Evolutionary conservation across 176 grass and related monocot genomes (phyloP), one percentile per base, ranked within the genome.

Genomic region (Cymbopogon citratus): DNA sequence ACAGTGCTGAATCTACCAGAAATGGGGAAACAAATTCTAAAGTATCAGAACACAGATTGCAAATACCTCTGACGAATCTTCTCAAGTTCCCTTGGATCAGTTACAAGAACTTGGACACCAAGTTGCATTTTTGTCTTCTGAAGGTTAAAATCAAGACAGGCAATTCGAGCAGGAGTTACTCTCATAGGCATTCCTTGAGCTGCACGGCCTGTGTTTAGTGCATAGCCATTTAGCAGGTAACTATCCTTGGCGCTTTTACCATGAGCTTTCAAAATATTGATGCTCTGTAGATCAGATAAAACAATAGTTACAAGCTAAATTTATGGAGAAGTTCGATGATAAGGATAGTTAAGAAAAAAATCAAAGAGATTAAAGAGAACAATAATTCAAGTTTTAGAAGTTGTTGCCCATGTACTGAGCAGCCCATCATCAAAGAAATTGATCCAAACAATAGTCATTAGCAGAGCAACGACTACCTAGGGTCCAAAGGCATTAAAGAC

Each of bases 41-140:
- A 71, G 24, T 1, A 59, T 48, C 7, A 59, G 11, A 51, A 63
- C 48, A 59, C 1, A 33, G 12, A 34, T 83, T 67, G 3, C 12
- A 28, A 11, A 26, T 76, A 94, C 94, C 91, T 90, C 79, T 94
- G 85, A 80, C 90, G 90, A 64, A 97, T 97, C 75, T 92, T 97
- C 78, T 94, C 94, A 12, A 94, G 94, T 67, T 97, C 94, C 28
- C 94, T 97, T 76, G 94, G 90, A 79, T 94, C 94, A 73, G 77
- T 89, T 82, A 97, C 92, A 11, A 97, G 77, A 44, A 97, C 94
- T 85, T 94, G 94, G 85, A 97, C 83, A 63, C 94, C 94, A 81
- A 97, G 80, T 71, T 97, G 91, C 94, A 97, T 92, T 69, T 97
- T 97, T 85, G 90, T 97, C 80, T 97, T 97, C 69, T 94, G 92